A percentile compares a stretch with the other conserved stretches of the same genome.
phyloP scores from a whole-genome alignment of 2,329 filamentous ascomycete species.

The Cercospora sp. region DNA sequence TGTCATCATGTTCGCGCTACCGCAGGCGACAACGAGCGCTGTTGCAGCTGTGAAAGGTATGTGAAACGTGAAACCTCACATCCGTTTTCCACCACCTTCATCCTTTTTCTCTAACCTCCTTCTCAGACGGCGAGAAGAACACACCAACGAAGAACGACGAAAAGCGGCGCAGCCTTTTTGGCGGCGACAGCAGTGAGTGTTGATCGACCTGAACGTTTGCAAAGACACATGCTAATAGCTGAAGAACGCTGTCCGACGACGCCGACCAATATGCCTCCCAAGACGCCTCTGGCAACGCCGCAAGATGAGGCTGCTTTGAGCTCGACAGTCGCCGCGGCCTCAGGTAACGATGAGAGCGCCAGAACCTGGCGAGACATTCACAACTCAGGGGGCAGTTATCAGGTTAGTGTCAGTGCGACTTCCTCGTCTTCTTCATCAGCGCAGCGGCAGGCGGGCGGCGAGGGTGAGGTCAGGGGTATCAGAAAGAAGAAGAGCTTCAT shows the following conservation, averaged over 20 bases:
- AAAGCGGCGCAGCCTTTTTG: not conserved
- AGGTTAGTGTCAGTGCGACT: not conserved
- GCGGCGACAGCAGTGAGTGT: conserved; percentile 7
- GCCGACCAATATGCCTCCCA: not conserved
- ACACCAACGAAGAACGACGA: not conserved
- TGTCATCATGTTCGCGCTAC: conserved; percentile 20
- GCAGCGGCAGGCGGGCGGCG: not conserved
- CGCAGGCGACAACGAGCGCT: conserved; percentile 15
- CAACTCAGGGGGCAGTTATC: not conserved
- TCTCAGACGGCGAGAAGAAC: not conserved
- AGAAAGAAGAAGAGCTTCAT: conserved; percentile 13
- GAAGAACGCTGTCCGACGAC: not conserved
- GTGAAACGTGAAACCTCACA: conserved; percentile 10
- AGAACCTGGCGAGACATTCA: not conserved
- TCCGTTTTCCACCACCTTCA: not conserved
- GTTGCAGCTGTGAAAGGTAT: conserved; percentile 4
- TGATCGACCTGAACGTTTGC: not conserved
- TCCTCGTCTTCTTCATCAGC: not conserved
- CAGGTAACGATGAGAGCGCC: not conserved
- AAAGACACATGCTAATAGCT: not conserved
- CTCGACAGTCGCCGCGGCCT: not conserved
- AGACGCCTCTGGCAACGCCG: not conserved
- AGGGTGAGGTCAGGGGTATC: not conserved
- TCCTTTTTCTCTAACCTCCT: not conserved
- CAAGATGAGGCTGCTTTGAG: conserved; percentile 4